Evolutionary conservation across 129 eudicot genomes (phyloP), one percentile per base, ranked within the genome.

Genomic region (Tagetes patula): DNA sequence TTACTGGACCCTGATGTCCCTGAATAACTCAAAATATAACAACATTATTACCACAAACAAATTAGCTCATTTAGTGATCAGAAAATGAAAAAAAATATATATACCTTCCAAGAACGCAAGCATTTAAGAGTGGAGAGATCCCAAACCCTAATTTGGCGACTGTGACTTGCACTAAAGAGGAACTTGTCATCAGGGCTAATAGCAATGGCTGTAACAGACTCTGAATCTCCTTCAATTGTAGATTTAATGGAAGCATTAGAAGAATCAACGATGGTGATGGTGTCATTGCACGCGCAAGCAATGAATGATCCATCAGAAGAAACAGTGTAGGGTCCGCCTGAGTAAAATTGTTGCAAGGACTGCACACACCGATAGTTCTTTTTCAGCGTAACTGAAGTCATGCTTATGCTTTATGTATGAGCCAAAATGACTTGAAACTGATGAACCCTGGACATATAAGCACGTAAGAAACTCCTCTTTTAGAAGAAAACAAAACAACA

Each of bases 101-200:
- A 33, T 66, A 89, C 99, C 99, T 94, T 94, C 99, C 99, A 94
- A 13, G 97, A 88, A 32, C 94, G 93, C 64, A 86, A 56, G 74
- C 93, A 88, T 77, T 94, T 80, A 33, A 84, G 85, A 40, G 99
- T 36, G 0, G 89, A 75, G 11, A 94, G 77, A 58, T 90, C 99
- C 99, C 97, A 94, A 45, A 88, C 87, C 77, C 89, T 89, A 80
- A 94, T 90, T 84, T 83, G 93, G 2, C 99, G 88, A 69, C 92
- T 87, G 71, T 90, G 99, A 42, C 84, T 76, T n/a, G 89, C 75
- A 12, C 96, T 86, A 71, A 90, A 94, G 67, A 94, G 85, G 69
- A 88, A 70, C 0, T 86, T 83, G 27, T 87, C 83, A 65, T 90
- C 72, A 1, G 96, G 99, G 64, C 87, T 83, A 54, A 88, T 84